These are phyloP conservation scores for Suillus luteus DNA, from an alignment of 768 basidiomycete species.

Conservation along the genomic window DNA sequence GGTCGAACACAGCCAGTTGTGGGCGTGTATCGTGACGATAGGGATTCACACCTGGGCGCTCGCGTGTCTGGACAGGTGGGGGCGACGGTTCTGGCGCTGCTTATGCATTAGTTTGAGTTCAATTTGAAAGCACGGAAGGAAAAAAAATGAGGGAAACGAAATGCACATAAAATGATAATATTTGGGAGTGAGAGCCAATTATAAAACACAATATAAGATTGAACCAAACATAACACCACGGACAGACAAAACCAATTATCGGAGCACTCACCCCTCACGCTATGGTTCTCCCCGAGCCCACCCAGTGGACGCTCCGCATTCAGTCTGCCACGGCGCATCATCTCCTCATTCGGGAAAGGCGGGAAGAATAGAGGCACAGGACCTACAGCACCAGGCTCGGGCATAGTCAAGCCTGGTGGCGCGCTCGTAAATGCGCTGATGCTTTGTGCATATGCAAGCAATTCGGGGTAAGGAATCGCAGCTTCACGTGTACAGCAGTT, in stretches of 20 bases:
- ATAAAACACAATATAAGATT: background rate
- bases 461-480: conserved; percentile 79
- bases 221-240: background rate
- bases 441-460: conserved; percentile 83
- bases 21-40: conserved; percentile 71
- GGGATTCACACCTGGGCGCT: conserved; percentile 58
- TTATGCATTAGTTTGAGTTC: conserved; percentile 12
- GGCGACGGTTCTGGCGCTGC: conserved; percentile 68
- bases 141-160: background rate
- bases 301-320: conserved; percentile 82
- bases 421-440: conserved; percentile 86
- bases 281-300: conserved; percentile 77
- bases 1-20: conserved; percentile 67
- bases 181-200: background rate
- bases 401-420: conserved; percentile 74
- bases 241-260: conserved; percentile 3
- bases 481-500: conserved; percentile 41
- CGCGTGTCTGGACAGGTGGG: conserved; percentile 45
- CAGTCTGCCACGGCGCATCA: conserved; percentile 81
- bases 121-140: conserved; percentile 11
- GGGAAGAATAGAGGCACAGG: conserved; percentile 84
- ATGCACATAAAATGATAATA: background rate
- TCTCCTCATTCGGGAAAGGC: conserved; percentile 90
- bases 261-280: conserved; percentile 65
- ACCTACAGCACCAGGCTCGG: conserved; percentile 65